A percentile compares a stretch with the other conserved stretches of the same genome.
These are phyloP conservation scores for Dactylellina sp. DNA, from an alignment of 2,329 filamentous ascomycete species.

Conservation along the genomic window DNA sequence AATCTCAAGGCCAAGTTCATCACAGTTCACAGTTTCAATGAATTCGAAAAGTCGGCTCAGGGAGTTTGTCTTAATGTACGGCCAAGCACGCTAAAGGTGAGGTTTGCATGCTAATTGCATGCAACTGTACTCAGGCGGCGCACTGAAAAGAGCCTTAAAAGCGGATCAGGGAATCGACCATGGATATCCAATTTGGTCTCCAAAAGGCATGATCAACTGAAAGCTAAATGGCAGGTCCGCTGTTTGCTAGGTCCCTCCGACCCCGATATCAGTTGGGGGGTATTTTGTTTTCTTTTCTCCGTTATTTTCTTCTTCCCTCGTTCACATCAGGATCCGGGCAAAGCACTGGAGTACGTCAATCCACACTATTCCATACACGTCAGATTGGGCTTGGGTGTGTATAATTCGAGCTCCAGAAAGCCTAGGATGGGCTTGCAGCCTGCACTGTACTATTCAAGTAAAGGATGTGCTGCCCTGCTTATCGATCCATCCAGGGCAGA, in stretches of 20 bases:
- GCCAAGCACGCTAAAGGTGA: constrained; percentile 15
- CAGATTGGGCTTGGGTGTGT: constrained; percentile 53
- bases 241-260: constrained; percentile 20
- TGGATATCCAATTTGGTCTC: constrained; percentile 25
- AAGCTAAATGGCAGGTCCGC: constrained; percentile 36
- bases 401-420: constrained; percentile 49
- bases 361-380: constrained; percentile 42
- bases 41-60: not conserved
- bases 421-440: constrained; percentile 38
- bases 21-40: constrained; percentile 17
- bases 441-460: constrained; percentile 49
- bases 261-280: no score
- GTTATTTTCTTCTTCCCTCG: constrained; percentile 27
- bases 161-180: constrained; percentile 29
- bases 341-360: constrained; percentile 47
- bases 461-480: constrained; percentile 51
- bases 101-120: not conserved
- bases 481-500: constrained; percentile 49
- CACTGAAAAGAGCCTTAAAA: constrained; percentile 31
- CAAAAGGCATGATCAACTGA: constrained; percentile 19
- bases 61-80: constrained; percentile 47
- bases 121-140: constrained; percentile 7
- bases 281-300: constrained; percentile 5
- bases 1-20: constrained; percentile 13
- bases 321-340: constrained; percentile 40